These are phyloP conservation scores for Spirogloea muscicola DNA, from an alignment of 139 green algal genomes.

Conservation along the genomic window DNA sequence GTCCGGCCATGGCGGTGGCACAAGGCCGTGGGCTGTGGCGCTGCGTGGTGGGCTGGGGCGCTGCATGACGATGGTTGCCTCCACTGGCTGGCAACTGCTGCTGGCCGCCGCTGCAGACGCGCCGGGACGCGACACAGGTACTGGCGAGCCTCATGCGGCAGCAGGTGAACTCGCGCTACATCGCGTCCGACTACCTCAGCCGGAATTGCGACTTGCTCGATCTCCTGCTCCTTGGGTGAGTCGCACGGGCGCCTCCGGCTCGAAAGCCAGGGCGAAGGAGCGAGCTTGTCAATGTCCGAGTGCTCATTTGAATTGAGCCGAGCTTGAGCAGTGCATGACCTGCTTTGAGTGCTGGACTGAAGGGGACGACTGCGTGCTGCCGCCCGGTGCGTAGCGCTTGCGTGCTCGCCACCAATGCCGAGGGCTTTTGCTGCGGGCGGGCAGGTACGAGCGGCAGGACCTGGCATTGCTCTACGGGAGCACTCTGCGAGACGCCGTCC, in stretches of 20 bases:
- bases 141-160: slow-evolving; percentile 13
- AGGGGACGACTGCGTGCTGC: not conserved
- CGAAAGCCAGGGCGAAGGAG: not conserved
- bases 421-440: not conserved
- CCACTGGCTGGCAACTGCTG: not conserved
- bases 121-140: slow-evolving; percentile 3
- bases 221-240: not conserved
- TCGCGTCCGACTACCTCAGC: slow-evolving; percentile 3
- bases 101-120: not conserved
- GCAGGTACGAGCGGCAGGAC: slow-evolving; percentile 15
- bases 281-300: not conserved
- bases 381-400: not conserved
- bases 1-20: not conserved
- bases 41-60: not conserved
- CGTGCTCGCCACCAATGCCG: not conserved
- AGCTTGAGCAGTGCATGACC: too few species aligned
- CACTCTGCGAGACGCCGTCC: slow-evolving; percentile 10
- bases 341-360: too few species aligned
- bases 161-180: not conserved
- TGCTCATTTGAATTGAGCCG: slow-evolving; percentile 1
- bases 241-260: not conserved
- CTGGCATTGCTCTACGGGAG: not conserved
- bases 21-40: not conserved
- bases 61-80: not conserved
- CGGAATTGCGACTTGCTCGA: slow-evolving; percentile 5